Evolutionary conservation across 305 asterid species (phyloP).

Genomic region (Fraxinus albicans): DNA sequence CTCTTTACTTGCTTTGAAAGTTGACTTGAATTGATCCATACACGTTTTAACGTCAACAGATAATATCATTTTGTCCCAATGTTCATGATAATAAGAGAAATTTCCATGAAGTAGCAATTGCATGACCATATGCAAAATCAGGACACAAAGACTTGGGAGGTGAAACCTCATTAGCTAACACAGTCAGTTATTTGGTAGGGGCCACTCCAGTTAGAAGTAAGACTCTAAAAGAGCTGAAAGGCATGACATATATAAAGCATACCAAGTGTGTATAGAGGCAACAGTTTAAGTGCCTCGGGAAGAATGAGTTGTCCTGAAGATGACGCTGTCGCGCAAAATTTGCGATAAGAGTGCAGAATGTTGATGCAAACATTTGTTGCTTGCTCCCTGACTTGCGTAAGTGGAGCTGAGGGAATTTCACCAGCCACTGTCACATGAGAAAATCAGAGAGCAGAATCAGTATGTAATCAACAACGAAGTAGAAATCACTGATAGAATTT

Average conservation of each 20-base stretch:
- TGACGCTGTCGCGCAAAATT: slow-evolving; percentile 79
- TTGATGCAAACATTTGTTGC: slow-evolving; percentile 71
- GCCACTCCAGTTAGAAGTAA: slow-evolving; percentile 1
- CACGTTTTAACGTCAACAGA: too few relatives aligned
- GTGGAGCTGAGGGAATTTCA: slow-evolving; percentile 72
- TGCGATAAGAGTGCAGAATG: slow-evolving; percentile 75
- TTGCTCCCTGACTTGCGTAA: slow-evolving; percentile 73
- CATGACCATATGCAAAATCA: not conserved
- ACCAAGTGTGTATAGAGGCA: slow-evolving; percentile 89
- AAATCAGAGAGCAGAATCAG: slow-evolving; percentile 30
- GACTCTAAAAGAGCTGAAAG: not conserved
- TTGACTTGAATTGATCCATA: too few relatives aligned
- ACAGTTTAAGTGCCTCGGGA: slow-evolving; percentile 84
- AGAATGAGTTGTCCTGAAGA: slow-evolving; percentile 79
- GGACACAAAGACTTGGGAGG: not conserved
- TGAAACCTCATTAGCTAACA: slow-evolving; percentile 1
- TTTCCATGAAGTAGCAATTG: not conserved
- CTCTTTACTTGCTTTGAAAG: too few relatives aligned
- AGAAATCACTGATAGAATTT: slow-evolving; percentile 13
- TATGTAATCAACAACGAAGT: not conserved
- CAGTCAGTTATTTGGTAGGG: slow-evolving; percentile 12
- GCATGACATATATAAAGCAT: slow-evolving; percentile 22
- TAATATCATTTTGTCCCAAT: not conserved
- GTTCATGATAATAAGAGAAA: not conserved
- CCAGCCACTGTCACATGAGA: slow-evolving; percentile 56